Base-by-base conservation (phyloP, 495 filamentous ascomycete genomes). In the Darksidea phi region DNA sequence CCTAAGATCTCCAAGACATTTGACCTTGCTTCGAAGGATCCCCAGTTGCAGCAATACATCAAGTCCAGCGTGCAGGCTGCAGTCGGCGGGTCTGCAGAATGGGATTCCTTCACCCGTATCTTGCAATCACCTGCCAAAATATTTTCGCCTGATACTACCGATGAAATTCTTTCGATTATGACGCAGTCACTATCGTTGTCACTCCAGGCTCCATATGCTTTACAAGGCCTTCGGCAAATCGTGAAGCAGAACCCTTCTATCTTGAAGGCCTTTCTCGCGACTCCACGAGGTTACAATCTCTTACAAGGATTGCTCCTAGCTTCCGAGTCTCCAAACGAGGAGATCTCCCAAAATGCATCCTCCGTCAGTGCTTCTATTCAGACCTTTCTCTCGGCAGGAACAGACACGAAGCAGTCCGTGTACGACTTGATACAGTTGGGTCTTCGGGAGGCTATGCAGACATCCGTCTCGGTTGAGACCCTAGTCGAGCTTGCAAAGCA, bases 251-350 rank as follows among this genome's bases (percentile, higher is more conserved):
- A 68, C 64, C 55, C 55, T 13, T 36, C 57, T 13, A 34, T 69
- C 15, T 8, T 80, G 8, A 71, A 69, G 45, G 24, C 28, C 0
- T 75, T 75, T 42, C 21, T 73, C 1, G 38, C 61, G 5, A 67
- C 68, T 1, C 45, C 70, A 10, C 54, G 79, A 59, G 84, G 84
- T 15, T 78, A 80, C 3, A 76, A 77, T 42, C 59, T 88, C 47
- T 72, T 84, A 15, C 80, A 77, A 24, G 80, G 77, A 43, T 66
- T 89, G 8, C 69, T 88, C 0, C 79, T 78, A 48, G 72, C 88
- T 7, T 73, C 80, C 18, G 83, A 88, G 51, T 82, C 80, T 10
- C 54, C 77, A 6, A 74, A 79, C 25, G 82, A 85, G 18, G 76
- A 77, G n/a, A 64, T 86, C 15, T 73, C 82, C 10, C 68, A 75